Evolutionary conservation across 202 grass and related monocot genomes (phyloP).

Genomic region (Dendrocalamus latiflorus): DNA sequence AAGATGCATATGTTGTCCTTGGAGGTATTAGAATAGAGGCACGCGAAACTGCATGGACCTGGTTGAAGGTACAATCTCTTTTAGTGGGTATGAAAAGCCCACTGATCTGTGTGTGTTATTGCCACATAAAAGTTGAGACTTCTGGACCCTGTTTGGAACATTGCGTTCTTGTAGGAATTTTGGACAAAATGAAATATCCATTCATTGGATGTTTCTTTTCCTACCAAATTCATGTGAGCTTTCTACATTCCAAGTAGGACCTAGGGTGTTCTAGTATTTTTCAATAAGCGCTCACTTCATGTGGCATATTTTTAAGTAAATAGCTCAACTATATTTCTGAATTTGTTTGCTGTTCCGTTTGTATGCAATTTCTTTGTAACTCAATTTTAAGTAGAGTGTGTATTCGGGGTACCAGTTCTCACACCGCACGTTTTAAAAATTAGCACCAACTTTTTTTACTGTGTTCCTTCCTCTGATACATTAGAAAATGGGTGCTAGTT

Average conservation of each 20-base stretch:
- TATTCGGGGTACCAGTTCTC: too few species aligned
- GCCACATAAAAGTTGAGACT: background rate
- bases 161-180: background rate
- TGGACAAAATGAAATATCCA: slow-evolving; percentile 11
- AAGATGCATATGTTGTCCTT: too few species aligned
- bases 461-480: too few species aligned
- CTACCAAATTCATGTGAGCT: background rate
- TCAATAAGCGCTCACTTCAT: background rate
- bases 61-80: slow-evolving; percentile 68
- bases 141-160: slow-evolving; percentile 9
- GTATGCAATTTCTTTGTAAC: background rate
- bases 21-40: slow-evolving; percentile 42
- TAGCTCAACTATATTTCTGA: background rate
- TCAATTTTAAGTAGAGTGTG: too few species aligned
- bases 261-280: background rate
- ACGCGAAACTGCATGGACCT: slow-evolving; percentile 67
- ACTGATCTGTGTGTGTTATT: background rate
- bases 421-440: too few species aligned
- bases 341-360: background rate
- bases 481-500: too few species aligned
- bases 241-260: background rate
- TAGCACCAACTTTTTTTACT: too few species aligned
- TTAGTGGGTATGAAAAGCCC: background rate
- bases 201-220: background rate
- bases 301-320: background rate